These are phyloP conservation scores for Amphirosellinia nigrospora DNA, from an alignment of 495 filamentous ascomycete species.

Conservation along the genomic window DNA sequence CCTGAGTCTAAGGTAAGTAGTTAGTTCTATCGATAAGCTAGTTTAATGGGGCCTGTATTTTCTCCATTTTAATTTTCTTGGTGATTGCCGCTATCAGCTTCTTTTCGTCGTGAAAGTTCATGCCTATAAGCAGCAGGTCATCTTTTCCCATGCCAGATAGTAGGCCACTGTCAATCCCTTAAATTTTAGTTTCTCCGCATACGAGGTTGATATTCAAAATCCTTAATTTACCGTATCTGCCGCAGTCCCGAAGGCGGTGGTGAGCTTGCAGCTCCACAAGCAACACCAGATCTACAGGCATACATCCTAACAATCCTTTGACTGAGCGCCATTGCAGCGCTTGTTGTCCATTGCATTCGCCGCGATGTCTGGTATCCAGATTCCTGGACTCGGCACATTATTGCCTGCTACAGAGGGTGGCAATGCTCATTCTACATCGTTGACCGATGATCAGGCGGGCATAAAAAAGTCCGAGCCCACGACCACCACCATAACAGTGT, in stretches of 20 bases:
- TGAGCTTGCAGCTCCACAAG: not conserved
- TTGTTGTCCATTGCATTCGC: not conserved
- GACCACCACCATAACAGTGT: not conserved
- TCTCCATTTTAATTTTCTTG: constrained; percentile 10
- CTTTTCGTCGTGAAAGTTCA: not conserved
- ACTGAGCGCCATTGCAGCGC: not conserved
- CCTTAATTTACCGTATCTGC: not conserved
- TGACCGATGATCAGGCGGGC: constrained; percentile 19
- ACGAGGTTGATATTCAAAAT: not conserved
- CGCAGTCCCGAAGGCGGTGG: not conserved
- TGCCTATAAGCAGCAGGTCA: not conserved
- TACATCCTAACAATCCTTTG: not conserved
- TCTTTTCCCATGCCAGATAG: not conserved
- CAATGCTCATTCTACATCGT: constrained; percentile 14
- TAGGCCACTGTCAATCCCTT: not conserved
- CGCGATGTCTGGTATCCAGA: constrained; percentile 54
- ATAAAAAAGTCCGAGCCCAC: constrained; percentile 22
- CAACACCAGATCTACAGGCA: constrained; percentile 11
- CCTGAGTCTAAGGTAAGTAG: not conserved
- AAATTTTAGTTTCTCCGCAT: not conserved
- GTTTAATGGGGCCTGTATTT: not conserved
- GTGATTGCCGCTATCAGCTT: not conserved
- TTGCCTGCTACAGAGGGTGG: constrained; percentile 12
- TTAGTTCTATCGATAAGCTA: constrained; percentile 19
- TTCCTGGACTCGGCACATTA: constrained; percentile 43